Evolutionary conservation across 78 protist species (phyloP).

Genomic region (Dictyostelium purpureum): DNA sequence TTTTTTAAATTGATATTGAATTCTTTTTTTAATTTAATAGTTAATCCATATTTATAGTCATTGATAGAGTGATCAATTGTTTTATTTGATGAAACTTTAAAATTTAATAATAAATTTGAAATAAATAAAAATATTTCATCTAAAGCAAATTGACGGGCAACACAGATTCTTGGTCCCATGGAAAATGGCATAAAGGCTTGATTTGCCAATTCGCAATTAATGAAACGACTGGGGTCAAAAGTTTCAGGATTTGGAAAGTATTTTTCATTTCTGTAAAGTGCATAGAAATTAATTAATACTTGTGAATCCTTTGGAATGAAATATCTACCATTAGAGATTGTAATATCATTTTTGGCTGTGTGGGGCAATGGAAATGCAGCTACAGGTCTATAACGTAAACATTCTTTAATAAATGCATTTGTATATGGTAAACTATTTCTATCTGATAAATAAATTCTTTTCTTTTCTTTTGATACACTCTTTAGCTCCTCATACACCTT

Average conservation of each 20-base stretch:
- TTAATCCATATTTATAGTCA: too few relatives aligned
- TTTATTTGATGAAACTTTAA: background rate
- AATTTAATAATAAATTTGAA: background rate
- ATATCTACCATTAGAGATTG: background rate
- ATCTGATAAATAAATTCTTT: background rate
- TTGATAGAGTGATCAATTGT: too few relatives aligned
- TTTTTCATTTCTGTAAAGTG: background rate
- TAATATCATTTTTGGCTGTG: background rate
- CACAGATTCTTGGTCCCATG: slow-evolving; percentile 52
- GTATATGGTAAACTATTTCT: background rate
- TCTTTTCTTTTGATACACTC: background rate
- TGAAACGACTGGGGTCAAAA: slow-evolving; percentile 5
- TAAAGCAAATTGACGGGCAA: background rate
- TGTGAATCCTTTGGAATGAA: slow-evolving; percentile 36
- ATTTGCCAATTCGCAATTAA: background rate
- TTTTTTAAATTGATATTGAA: background rate
- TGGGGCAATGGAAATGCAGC: slow-evolving; percentile 3
- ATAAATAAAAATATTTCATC: background rate
- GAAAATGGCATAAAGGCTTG: background rate
- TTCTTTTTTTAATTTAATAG: too few relatives aligned
- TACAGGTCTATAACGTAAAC: background rate
- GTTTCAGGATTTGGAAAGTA: background rate
- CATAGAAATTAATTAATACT: background rate
- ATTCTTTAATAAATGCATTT: slow-evolving; percentile 35
- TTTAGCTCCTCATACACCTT: background rate